Evolutionary conservation across 306 rosid genomes (phyloP).

Genomic region (Fragaria ananassa): DNA sequence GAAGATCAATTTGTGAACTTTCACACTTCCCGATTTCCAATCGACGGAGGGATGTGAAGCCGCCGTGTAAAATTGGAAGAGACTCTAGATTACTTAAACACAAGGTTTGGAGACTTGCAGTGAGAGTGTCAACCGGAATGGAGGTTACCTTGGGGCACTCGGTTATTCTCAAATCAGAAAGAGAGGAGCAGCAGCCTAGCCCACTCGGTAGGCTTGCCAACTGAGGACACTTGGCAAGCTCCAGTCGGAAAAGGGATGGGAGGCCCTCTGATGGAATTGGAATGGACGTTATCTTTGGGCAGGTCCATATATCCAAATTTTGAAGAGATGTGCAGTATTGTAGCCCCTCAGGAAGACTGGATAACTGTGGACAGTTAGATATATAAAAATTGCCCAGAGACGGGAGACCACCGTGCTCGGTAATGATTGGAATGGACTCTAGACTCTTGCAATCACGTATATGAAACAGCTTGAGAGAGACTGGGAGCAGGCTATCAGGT

Average conservation of each 20-base stretch:
- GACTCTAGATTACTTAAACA: background rate
- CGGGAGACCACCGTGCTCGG: background rate
- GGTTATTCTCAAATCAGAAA: fast-evolving
- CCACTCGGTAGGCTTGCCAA: background rate
- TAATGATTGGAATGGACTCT: background rate
- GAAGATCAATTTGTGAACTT: background rate
- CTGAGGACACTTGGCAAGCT: fast-evolving
- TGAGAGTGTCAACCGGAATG: background rate
- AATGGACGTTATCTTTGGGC: background rate
- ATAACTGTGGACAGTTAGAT: background rate
- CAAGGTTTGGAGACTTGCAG: background rate
- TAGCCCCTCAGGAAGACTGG: background rate
- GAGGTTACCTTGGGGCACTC: background rate
- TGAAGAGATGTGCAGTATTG: background rate
- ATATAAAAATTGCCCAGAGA: background rate
- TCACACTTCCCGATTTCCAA: fast-evolving
- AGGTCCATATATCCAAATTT: fast-evolving
- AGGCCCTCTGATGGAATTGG: background rate
- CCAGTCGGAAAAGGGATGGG: fast-evolving
- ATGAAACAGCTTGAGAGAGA: background rate
- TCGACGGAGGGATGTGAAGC: background rate
- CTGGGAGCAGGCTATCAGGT: background rate
- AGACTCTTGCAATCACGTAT: fast-evolving
- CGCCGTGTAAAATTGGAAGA: background rate
- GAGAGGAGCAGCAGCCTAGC: background rate